Evolutionary conservation across 2,329 filamentous ascomycete genomes (phyloP).

Genomic region (Phoma sp.): DNA sequence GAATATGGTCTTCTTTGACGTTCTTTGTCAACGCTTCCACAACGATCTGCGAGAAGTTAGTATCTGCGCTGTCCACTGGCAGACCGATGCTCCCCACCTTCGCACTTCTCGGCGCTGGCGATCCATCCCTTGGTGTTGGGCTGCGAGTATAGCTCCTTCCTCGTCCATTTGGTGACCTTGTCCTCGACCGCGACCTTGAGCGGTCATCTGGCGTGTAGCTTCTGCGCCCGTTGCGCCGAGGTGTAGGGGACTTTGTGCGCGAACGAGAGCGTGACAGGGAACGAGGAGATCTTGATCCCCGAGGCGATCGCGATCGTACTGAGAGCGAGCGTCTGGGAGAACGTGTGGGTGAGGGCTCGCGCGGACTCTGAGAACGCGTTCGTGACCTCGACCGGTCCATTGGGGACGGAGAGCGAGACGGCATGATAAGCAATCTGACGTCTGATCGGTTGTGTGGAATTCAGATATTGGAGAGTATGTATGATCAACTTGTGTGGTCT

Average conservation of each 20-base stretch:
- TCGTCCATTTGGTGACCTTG: slow-evolving; percentile 35
- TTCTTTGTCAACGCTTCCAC: slow-evolving; percentile 97
- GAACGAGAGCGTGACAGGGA: slow-evolving; percentile 45
- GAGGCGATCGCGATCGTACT: slow-evolving; percentile 40
- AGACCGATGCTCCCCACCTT: slow-evolving; percentile 38
- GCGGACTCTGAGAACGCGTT: slow-evolving; percentile 47
- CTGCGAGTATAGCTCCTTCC: slow-evolving; percentile 47
- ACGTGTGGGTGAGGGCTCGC: slow-evolving; percentile 50
- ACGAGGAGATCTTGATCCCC: slow-evolving; percentile 49
- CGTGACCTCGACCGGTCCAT: slow-evolving; percentile 26
- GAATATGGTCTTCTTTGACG: slow-evolving; percentile 84
- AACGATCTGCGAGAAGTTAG: slow-evolving; percentile 71
- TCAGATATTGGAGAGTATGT: too few relatives aligned
- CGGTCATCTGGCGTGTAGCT: slow-evolving; percentile 42
- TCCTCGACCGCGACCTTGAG: slow-evolving; percentile 34
- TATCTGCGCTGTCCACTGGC: neutral
- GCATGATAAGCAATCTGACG: slow-evolving; percentile 13
- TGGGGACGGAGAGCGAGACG: slow-evolving; percentile 37
- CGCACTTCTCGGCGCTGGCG: slow-evolving; percentile 47
- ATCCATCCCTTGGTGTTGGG: slow-evolving; percentile 41
- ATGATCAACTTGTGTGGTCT: neutral
- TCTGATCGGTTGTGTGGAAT: neutral
- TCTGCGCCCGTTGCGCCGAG: slow-evolving; percentile 48
- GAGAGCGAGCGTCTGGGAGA: slow-evolving; percentile 35
- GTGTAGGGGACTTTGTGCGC: slow-evolving; percentile 27